Evolutionary conservation across 2,329 filamentous ascomycete genomes (phyloP).

Genomic region (Beauveria pseudobassiana): DNA sequence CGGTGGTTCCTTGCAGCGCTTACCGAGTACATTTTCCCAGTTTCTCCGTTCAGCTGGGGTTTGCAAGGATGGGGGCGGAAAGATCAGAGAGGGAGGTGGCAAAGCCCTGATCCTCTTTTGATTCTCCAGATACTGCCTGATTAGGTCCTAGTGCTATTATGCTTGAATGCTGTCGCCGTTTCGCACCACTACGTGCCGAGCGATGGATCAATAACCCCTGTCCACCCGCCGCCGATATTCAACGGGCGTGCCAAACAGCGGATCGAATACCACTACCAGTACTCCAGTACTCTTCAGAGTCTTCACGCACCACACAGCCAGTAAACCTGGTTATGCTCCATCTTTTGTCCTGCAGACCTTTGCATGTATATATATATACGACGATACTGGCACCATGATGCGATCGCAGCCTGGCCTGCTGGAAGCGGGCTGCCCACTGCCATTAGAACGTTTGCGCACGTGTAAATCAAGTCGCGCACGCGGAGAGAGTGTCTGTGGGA

Average conservation of each 20-base stretch:
- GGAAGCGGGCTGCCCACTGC: not conserved
- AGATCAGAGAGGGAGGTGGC: slow-evolving; percentile 1
- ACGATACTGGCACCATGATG: too few relatives aligned
- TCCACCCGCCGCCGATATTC: slow-evolving; percentile 7
- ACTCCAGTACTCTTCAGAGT: not conserved
- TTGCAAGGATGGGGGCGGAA: slow-evolving; percentile 3
- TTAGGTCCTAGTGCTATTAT: not conserved
- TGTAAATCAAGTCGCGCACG: not conserved
- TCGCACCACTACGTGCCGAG: not conserved
- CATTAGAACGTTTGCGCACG: not conserved
- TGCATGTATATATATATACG: too few relatives aligned
- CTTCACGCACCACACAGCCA: not conserved
- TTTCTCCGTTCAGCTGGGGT: slow-evolving; percentile 4
- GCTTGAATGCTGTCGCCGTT: not conserved
- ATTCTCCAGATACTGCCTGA: slow-evolving; percentile 10
- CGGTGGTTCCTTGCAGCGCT: slow-evolving; percentile 10
- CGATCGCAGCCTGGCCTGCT: not conserved
- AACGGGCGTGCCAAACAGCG: slow-evolving; percentile 7
- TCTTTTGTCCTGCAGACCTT: too few relatives aligned
- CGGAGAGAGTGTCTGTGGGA: not conserved
- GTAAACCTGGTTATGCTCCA: too few relatives aligned
- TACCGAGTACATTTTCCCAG: not conserved
- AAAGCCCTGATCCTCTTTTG: not conserved
- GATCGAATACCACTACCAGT: not conserved
- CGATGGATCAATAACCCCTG: not conserved